Evolutionary conservation across 345 rosid species (phyloP), one percentile per base, ranked within the genome.

Genomic region (Sapria himalayana): DNA sequence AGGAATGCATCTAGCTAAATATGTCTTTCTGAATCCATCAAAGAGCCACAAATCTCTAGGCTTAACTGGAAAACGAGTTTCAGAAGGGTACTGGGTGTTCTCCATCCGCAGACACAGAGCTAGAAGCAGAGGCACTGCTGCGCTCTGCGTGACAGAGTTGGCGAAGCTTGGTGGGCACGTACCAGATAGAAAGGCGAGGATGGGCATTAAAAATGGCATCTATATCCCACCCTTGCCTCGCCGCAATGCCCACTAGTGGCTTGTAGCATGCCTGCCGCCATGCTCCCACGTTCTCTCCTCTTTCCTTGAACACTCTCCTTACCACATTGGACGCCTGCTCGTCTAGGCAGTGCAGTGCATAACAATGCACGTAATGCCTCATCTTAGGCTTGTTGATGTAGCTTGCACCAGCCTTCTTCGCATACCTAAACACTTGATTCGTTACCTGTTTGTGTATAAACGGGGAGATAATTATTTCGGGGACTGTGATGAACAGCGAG

Each of bases 321-420:
- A 89, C 61, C 4, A 74, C 71, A 43, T 89, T 73, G 0, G 98
- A 89, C 0, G 72, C 74, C 2, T 74, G 81, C 75, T 79, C 84
- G 56, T 89, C 98, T 2, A 89, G 70, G 45, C 95, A 82, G 40
- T 89, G 98, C 9, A 89, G 64, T 1, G 98, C 95, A 36, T 89
- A 89, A 71, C 98, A 89, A 9, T 89, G 98, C 33, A 89, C 98
- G 46, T 89, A 89, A 55, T 82, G 95, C 49, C 98, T 59, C 95
- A 89, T 89, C 59, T 89, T 89, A 5, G 98, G 98, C 72, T 89
- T 89, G 84, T 89, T 89, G 21, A 89, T 89, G 62, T 79, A 82
- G 65, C 78, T 79, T 12, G 95, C 98, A 7, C 98, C 98, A 0
- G 86, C 76, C 58, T 72, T 82, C 69, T 78, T 89, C 0, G 98